Percentiles rank a stretch among this genome's conserved stretches.
Evolutionary conservation across 805 yeast genomes (phyloP).

Genomic region (Kluyveromyces aestuarii): DNA sequence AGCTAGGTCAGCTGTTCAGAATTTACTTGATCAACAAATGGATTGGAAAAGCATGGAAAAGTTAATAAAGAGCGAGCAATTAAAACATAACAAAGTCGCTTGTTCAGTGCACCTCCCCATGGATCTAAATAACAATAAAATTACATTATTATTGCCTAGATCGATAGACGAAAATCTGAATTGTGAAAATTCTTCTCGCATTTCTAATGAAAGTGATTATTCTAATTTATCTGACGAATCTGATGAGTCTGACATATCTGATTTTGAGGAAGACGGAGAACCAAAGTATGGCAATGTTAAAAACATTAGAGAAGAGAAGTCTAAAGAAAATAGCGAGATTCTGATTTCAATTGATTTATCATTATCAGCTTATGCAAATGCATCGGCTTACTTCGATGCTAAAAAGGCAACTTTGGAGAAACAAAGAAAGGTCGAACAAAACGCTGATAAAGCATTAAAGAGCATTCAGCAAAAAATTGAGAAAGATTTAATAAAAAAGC

Average conservation of each 20-base stretch:
- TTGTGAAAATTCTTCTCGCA: slow-evolving; percentile 19
- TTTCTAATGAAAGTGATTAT: slow-evolving; percentile 17
- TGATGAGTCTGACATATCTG: slow-evolving; percentile 12
- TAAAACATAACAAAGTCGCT: slow-evolving; percentile 57
- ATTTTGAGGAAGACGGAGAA: background rate
- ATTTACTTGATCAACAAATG: slow-evolving; percentile 70
- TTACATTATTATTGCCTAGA: slow-evolving; percentile 48
- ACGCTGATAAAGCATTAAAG: slow-evolving; percentile 66
- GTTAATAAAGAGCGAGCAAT: slow-evolving; percentile 59
- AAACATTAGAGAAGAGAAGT: background rate
- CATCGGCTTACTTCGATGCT: slow-evolving; percentile 68
- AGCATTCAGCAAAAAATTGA: slow-evolving; percentile 74
- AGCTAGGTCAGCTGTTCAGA: slow-evolving; percentile 59
- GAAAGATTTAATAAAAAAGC: slow-evolving; percentile 55
- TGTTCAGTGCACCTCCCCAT: slow-evolving; percentile 54
- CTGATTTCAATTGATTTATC: slow-evolving; percentile 51
- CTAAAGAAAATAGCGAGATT: background rate
- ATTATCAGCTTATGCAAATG: slow-evolving; percentile 80
- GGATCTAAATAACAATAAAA: slow-evolving; percentile 58
- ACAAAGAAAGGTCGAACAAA: slow-evolving; percentile 70
- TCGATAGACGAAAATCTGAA: slow-evolving; percentile 21
- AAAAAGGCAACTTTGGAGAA: slow-evolving; percentile 70
- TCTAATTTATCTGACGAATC: slow-evolving; percentile 13
- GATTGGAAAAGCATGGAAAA: slow-evolving; percentile 90
- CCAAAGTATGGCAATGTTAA: background rate